Evolutionary conservation across 495 filamentous ascomycete genomes (phyloP), one percentile per base, ranked within the genome.

Genomic region (Penicillium lagena): DNA sequence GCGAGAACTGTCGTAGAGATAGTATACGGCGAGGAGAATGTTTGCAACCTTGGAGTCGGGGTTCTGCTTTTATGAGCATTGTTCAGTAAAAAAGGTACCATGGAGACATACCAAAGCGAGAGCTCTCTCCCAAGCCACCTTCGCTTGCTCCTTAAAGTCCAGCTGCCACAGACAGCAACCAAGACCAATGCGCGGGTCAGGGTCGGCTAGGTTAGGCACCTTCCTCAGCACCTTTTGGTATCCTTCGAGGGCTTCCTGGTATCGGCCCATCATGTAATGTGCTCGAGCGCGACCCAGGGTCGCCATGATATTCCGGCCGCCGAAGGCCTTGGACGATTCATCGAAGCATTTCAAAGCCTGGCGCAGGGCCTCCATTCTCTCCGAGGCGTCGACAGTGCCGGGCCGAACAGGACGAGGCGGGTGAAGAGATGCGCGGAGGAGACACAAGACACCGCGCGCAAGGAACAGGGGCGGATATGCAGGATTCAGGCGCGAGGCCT

Each of bases 141-240:
- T 88, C 10, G 94, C 94, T 53, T 95, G 87, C 27, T 96, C 90
- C 62, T 95, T 96, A 72, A 83, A 85, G 13, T 89, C 89, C 10
- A 97, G 73, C 57, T 91, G 87, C 93, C 93, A 98, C 47, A 91
- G 82, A 62, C 93, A 97, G 62, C 90, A 90, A 14, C 93, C 93
- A 51, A 98, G 84, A 37, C 93, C 93, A 49, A 98, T 89, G 41
- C 93, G 75, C 51, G 93, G 94, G 62, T 98, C 93, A 4, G 93
- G 93, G 55, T 98, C 94, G n/a, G 83, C 79, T 42, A 97, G 70
- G 45, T 88, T 82, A 9, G 93, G 93, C 72, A 87, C 85, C 63
- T 85, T 87, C 52, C 77, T 66, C 12, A 98, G 68, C 1, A 85
- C 90, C 40, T 86, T 85, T 62, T 98, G 93, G 56, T 97, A 98